Percentiles rank a stretch among this genome's conserved stretches.
phyloP scores from a whole-genome alignment of 495 filamentous ascomycete species.

The Xylaria flabelliformis region DNA sequence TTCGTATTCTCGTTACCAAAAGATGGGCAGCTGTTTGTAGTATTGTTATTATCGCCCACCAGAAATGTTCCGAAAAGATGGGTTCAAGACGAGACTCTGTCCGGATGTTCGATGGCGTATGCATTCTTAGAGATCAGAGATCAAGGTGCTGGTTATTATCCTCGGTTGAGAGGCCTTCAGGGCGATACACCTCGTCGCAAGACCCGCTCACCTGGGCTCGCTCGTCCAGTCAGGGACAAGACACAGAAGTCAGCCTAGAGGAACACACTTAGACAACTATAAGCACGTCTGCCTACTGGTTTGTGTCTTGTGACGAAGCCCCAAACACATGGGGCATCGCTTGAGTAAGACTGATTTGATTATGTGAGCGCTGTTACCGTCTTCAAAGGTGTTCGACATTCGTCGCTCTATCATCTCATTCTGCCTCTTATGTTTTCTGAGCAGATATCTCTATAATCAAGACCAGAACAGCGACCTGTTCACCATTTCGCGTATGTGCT shows the following conservation, averaged over 20 bases:
- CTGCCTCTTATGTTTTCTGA: background rate
- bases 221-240: constrained; percentile 7
- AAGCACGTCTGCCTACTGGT: constrained; percentile 14
- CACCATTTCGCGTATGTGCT: background rate
- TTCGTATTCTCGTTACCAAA: background rate
- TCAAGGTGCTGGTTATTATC: background rate
- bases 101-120: background rate
- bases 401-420: background rate
- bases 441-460: background rate
- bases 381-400: background rate
- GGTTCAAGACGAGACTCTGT: background rate
- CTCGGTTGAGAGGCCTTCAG: constrained; percentile 7
- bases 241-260: constrained; percentile 12
- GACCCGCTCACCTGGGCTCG: constrained; percentile 19
- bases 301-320: constrained; percentile 21
- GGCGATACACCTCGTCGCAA: constrained; percentile 8
- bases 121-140: background rate
- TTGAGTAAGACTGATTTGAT: constrained; percentile 2
- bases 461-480: constrained; percentile 1
- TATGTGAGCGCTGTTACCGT: background rate
- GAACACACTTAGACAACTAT: background rate
- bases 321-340: constrained; percentile 2
- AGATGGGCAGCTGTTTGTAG: background rate
- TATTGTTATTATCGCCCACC: background rate
- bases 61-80: background rate